These are phyloP conservation scores for Penicillium psychrosexuale DNA, from an alignment of 2,329 filamentous ascomycete species.

Conservation along the genomic window DNA sequence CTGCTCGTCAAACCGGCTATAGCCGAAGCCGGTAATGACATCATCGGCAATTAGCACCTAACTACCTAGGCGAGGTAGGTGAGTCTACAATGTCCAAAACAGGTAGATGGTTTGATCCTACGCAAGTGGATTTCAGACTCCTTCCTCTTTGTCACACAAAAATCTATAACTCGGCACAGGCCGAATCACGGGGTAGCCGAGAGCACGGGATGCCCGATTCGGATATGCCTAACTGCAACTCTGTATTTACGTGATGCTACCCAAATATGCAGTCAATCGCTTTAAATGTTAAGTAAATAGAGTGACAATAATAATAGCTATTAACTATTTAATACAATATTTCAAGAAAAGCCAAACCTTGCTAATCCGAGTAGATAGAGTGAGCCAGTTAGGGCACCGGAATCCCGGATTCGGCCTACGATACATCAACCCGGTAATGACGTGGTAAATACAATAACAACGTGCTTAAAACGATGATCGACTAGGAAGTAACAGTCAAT, in stretches of 20 bases:
- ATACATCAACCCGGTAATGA: neutral
- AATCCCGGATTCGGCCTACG: neutral
- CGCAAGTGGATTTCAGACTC: too few relatives aligned
- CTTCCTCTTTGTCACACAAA: neutral
- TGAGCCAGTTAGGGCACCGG: neutral
- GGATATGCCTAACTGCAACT: neutral
- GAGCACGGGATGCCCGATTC: slow-evolving; percentile 4
- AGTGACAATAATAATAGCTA: neutral
- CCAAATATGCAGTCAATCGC: neutral
- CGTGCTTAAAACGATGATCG: neutral
- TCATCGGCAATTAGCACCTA: neutral
- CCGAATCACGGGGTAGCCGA: neutral
- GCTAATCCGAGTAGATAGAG: neutral
- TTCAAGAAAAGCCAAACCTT: neutral
- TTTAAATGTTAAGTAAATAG: neutral
- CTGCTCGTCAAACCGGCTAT: neutral
- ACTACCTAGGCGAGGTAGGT: too few relatives aligned
- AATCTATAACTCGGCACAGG: neutral
- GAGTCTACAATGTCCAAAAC: neutral
- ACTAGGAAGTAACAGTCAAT: neutral
- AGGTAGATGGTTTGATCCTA: neutral
- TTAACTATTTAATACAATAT: neutral
- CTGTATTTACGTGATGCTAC: neutral
- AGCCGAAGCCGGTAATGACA: neutral
- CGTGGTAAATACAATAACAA: neutral